phyloP scores from a whole-genome alignment of 257 asterid species.

The Jacaranda mimosifolia region DNA sequence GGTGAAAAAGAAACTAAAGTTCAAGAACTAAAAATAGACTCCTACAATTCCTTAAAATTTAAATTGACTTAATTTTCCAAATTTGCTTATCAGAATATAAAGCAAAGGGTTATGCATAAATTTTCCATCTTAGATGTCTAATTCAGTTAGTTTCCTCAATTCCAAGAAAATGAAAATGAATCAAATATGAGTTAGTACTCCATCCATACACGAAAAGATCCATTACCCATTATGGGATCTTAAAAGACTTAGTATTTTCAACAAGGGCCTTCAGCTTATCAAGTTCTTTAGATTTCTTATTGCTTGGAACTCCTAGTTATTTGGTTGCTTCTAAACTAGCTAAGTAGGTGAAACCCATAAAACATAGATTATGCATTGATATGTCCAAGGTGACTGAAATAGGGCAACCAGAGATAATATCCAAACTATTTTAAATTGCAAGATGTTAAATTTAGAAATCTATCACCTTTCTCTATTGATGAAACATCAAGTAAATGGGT shows the following conservation, averaged over 20 bases:
- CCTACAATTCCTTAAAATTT: background rate
- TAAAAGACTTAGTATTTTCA: background rate
- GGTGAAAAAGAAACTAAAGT: slow-evolving; percentile 7
- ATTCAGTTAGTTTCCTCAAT: no score
- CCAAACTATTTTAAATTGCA: background rate
- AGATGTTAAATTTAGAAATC: background rate
- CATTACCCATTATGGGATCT: no score
- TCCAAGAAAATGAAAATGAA: no score
- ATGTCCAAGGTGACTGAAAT: background rate
- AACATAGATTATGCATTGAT: background rate
- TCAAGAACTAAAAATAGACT: background rate
- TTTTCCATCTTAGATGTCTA: no score
- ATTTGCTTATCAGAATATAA: background rate
- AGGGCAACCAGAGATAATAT: background rate
- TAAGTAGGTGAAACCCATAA: background rate
- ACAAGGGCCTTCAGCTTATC: background rate
- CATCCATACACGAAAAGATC: no score
- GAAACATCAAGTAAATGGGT: slow-evolving; percentile 19
- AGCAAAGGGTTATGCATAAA: slow-evolving; percentile 9
- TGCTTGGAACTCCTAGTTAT: background rate
- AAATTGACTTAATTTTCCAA: background rate
- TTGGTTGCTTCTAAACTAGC: background rate
- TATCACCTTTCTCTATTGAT: background rate
- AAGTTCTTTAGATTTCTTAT: background rate
- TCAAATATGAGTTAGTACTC: no score